Percentiles rank a stretch among this genome's conserved stretches.
phyloP scores from a whole-genome alignment of 2,329 filamentous ascomycete genomes.

The Helicocarpus griseus region DNA sequence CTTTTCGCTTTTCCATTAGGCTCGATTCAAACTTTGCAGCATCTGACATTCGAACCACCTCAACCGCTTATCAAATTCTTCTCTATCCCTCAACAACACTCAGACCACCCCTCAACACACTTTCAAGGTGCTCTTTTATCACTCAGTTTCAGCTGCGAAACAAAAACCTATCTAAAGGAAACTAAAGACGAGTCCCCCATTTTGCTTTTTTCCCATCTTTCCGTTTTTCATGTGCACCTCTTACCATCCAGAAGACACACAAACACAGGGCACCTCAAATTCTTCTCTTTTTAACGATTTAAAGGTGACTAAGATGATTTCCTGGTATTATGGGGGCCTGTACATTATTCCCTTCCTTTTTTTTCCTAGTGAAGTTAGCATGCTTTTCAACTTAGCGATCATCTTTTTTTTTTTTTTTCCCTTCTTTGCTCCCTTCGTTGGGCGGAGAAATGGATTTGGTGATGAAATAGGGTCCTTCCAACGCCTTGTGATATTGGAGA shows the following conservation, averaged over 20 bases:
- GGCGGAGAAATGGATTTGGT: no score
- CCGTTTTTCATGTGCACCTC: neutral
- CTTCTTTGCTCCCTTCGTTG: no score
- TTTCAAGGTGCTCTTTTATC: neutral
- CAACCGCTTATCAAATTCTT: neutral
- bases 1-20: neutral
- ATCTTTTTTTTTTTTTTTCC: neutral
- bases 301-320: slow-evolving; percentile 1
- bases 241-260: slow-evolving; percentile 1
- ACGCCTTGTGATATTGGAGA: no score
- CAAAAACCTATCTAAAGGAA: neutral
- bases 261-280: neutral
- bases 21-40: neutral
- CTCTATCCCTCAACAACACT: neutral
- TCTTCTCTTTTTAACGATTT: neutral
- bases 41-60: neutral
- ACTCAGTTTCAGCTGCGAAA: neutral
- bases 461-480: no score
- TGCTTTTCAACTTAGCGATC: neutral
- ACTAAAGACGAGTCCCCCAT: neutral
- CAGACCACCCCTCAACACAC: neutral
- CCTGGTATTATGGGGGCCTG: neutral
- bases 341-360: slow-evolving; percentile 4
- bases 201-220: neutral
- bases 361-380: slow-evolving; percentile 1